Percentiles rank a stretch among this genome's conserved stretches.
These are phyloP conservation scores for Fusarium sp. DNA, from an alignment of 2,329 filamentous ascomycete genomes.

Conservation along the genomic window DNA sequence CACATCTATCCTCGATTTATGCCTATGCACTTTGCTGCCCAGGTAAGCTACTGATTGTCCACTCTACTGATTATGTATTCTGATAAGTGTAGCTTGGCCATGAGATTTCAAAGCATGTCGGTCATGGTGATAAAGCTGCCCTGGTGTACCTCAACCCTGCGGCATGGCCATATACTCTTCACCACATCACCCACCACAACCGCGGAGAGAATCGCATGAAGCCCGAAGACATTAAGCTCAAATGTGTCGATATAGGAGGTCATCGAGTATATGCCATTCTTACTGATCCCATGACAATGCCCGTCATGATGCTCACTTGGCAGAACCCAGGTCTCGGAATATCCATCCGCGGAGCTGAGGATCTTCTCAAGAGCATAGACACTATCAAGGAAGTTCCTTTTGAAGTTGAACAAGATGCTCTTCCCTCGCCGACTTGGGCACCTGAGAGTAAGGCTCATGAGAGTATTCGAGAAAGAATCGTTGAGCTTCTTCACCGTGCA, in stretches of 20 bases:
- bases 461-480: constrained; percentile 58
- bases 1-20: constrained; percentile 64
- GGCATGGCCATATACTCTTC: constrained; percentile 50
- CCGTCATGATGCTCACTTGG: constrained; percentile 61
- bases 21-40: constrained; percentile 56
- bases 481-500: constrained; percentile 59
- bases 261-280: constrained; percentile 62
- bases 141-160: constrained; percentile 54
- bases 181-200: constrained; percentile 53
- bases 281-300: constrained; percentile 55
- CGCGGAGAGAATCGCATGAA: constrained; percentile 56
- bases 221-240: constrained; percentile 55
- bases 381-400: constrained; percentile 54
- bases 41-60: constrained; percentile 46
- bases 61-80: background rate
- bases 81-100: constrained; percentile 53
- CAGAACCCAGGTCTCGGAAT: constrained; percentile 62
- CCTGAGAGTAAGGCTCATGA: constrained; percentile 57
- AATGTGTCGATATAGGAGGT: constrained; percentile 59
- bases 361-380: constrained; percentile 57
- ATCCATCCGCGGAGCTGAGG: constrained; percentile 62
- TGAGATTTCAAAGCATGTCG: constrained; percentile 54
- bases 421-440: constrained; percentile 57
- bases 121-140: constrained; percentile 47
- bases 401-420: constrained; percentile 17